Base-by-base conservation (phyloP, 331 rosid genomes). In the Saraca asoca region DNA sequence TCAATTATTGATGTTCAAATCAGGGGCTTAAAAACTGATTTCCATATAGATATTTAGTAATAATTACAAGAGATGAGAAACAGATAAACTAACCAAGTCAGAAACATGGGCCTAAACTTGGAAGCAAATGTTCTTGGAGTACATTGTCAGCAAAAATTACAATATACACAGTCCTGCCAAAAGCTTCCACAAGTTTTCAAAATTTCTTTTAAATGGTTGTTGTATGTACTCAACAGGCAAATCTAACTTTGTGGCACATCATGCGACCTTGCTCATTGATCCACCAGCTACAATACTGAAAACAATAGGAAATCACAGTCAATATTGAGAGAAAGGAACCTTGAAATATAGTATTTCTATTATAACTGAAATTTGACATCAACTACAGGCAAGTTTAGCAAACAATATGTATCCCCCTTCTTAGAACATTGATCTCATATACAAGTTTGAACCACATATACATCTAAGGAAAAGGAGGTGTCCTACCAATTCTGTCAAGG, bases 141-240 rank as follows among this genome's bases (percentile, higher is more conserved):
- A 89, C 83, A 86, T 84, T 93, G 96, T 81, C 94, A 84, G 95
- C 89, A 82, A 87, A 87, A 89, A 90, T 85, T 87, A 91, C 85
- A 85, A 82, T 93, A 84, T 93, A 87, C 96, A 89, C 72, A 89
- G 82, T 84, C 95, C 96, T 79, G 89, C 88, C 91, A 81, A 85
- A 81, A 73, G 88, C 88, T 95, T 87, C 95, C 93, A 68, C 85
- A 60, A 76, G 79, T 76, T 79, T 72, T 70, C 79, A 79, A 82
- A 77, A 82, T 70, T 76, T 81, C 74, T 85, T 71, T 84, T 82
- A 66, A 80, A 85, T 68, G 71, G 83, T 79, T 66, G 83, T 79
- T 66, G 85, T 78, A 78, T 76, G 81, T 79, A 66, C 81, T 77
- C 78, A 79, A 79, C 80, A 77, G 75, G 74, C 34, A 70, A 79